Evolutionary conservation across 805 yeast species (phyloP).

Genomic region (Pachysolen tannophilus): DNA sequence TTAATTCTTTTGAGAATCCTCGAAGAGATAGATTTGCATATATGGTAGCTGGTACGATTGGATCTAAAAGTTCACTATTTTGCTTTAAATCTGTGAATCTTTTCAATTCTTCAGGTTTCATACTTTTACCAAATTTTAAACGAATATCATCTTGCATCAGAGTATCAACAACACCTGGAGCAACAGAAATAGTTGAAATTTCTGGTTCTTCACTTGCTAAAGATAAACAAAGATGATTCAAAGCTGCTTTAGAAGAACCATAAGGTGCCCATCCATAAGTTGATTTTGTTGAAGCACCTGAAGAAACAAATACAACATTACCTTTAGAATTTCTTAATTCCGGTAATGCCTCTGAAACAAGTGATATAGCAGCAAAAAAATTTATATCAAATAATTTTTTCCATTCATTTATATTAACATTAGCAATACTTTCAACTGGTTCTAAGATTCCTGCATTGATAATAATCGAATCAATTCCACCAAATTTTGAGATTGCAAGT

Average conservation of each 20-base stretch:
- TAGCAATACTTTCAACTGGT: constrained; percentile 55
- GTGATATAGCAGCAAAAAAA: constrained; percentile 62
- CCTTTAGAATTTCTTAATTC: constrained; percentile 49
- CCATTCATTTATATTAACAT: constrained; percentile 53
- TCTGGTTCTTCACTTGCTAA: constrained; percentile 61
- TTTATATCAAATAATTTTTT: constrained; percentile 63
- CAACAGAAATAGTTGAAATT: constrained; percentile 61
- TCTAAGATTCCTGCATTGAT: constrained; percentile 81
- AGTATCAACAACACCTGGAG: constrained; percentile 95
- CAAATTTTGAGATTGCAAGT: constrained; percentile 39
- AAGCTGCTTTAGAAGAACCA: constrained; percentile 86
- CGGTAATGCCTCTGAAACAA: constrained; percentile 51
- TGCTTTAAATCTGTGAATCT: constrained; percentile 59
- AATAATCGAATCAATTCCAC: constrained; percentile 53
- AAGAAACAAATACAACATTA: constrained; percentile 68
- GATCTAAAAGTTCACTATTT: constrained; percentile 50
- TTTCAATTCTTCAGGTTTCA: constrained; percentile 52
- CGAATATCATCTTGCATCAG: constrained; percentile 81
- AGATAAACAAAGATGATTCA: constrained; percentile 66
- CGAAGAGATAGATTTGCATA: constrained; percentile 57
- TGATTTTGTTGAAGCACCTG: constrained; percentile 72
- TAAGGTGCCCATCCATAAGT: constrained; percentile 85
- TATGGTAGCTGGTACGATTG: constrained; percentile 65
- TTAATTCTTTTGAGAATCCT: constrained; percentile 48
- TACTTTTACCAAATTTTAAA: constrained; percentile 45